phyloP scores from a whole-genome alignment of 257 asterid species.

The Jacaranda mimosifolia region DNA sequence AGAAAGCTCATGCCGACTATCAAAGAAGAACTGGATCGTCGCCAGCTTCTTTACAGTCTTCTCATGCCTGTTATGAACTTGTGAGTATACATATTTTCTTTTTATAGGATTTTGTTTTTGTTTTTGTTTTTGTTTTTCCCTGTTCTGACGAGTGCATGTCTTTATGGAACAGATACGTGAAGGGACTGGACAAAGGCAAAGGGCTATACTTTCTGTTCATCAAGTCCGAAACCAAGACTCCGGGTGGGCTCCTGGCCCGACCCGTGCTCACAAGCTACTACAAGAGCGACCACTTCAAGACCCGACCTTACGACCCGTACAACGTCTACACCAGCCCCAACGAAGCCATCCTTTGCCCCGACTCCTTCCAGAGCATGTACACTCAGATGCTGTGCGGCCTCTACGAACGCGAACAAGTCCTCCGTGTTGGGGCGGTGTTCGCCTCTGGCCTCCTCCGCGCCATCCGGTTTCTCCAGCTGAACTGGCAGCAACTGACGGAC shows the following conservation, averaged over 20 bases:
- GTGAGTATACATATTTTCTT: conserved; percentile 49
- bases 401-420: conserved; percentile 82
- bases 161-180: conserved; percentile 75
- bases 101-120: background rate
- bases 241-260: conserved; percentile 92
- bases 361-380: conserved; percentile 97
- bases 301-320: conserved; percentile 93
- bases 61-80: conserved; percentile 98
- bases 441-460: conserved; percentile 99
- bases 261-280: conserved; percentile 98
- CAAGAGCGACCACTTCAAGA: conserved; percentile 97
- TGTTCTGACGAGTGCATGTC: conserved; percentile 42
- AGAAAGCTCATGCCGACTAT: conserved; percentile 97
- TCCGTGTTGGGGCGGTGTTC: conserved; percentile 93
- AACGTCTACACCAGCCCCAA: conserved; percentile 95
- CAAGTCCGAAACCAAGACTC: conserved; percentile 87
- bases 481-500: conserved; percentile 63
- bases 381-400: conserved; percentile 97
- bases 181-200: conserved; percentile 94
- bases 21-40: conserved; percentile 90
- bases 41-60: conserved; percentile 96
- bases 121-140: background rate
- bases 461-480: conserved; percentile 90
- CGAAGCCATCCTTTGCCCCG: conserved; percentile 90
- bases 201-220: conserved; percentile 87